Evolutionary conservation across 306 rosid genomes (phyloP).

Genomic region (Astragalus glycyphyllos): DNA sequence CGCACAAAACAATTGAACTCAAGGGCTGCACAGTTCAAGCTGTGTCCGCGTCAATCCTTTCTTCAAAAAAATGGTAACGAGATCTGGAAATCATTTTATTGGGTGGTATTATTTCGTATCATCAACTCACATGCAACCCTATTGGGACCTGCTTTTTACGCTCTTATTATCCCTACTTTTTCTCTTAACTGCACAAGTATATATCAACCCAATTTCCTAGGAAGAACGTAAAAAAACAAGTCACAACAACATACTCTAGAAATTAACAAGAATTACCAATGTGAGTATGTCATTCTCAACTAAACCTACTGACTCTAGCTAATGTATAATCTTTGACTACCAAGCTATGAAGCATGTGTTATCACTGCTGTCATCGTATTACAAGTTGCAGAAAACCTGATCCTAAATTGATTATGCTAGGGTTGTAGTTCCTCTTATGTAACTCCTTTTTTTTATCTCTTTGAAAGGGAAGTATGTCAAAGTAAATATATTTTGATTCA

Average conservation of each 20-base stretch:
- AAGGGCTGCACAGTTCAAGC: conserved; percentile 77
- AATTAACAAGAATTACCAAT: background rate
- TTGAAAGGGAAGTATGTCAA: conserved; percentile 5
- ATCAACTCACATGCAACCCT: no score
- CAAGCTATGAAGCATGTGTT: conserved; percentile 27
- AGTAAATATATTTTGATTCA: conserved; percentile 18
- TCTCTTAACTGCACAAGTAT: conserved; percentile 5
- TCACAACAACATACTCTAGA: conserved; percentile 10
- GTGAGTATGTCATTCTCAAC: background rate
- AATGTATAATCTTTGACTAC: conserved; percentile 7
- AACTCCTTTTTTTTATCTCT: conserved; percentile 13
- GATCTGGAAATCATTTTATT: conserved; percentile 32
- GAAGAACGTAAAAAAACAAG: conserved; percentile 15
- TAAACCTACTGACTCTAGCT: conserved; percentile 12
- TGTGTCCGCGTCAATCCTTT: conserved; percentile 70
- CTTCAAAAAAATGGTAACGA: conserved; percentile 89
- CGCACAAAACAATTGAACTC: conserved; percentile 51
- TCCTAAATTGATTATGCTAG: conserved; percentile 34
- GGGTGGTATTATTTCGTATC: conserved; percentile 35
- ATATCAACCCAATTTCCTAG: conserved; percentile 7
- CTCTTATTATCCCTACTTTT: conserved; percentile 10
- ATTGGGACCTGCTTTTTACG: background rate
- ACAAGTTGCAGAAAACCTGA: conserved; percentile 10
- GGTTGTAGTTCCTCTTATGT: conserved; percentile 14
- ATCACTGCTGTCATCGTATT: conserved; percentile 13